phyloP scores from a whole-genome alignment of 179 eudicot species.

The Vitellaria paradoxa region DNA sequence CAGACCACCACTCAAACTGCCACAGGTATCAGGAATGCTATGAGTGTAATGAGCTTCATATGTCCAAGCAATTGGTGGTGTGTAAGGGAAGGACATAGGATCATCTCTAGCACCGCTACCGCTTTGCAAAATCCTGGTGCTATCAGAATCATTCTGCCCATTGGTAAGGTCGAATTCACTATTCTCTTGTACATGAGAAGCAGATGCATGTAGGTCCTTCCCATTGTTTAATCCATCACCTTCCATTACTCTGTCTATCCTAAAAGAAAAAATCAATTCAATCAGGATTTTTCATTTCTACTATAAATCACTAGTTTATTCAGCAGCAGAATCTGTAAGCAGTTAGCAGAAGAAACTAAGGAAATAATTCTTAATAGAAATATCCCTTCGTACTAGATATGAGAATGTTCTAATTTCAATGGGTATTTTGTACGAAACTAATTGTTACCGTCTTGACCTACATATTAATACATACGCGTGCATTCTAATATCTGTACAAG shows the following conservation, averaged over 20 bases:
- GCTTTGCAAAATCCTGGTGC: slow-evolving; percentile 2
- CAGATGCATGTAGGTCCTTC: slow-evolving; percentile 14
- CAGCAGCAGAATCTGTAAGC: background rate
- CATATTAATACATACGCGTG: background rate
- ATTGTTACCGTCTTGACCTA: background rate
- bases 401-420: background rate
- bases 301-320: background rate
- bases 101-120: slow-evolving; percentile 16
- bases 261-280: background rate
- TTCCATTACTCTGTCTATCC: slow-evolving; percentile 11
- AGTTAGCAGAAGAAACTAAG: background rate
- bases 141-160: slow-evolving; percentile 18
- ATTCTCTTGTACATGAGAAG: slow-evolving; percentile 12
- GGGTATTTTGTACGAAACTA: background rate
- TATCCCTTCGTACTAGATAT: background rate
- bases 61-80: slow-evolving; percentile 11
- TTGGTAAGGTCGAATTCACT: slow-evolving; percentile 5
- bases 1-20: slow-evolving; percentile 16
- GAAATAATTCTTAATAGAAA: background rate
- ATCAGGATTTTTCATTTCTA: background rate
- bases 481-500: background rate
- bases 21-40: background rate
- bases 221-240: slow-evolving; percentile 12
- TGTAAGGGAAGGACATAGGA: slow-evolving; percentile 10
- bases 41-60: slow-evolving; percentile 6